Conservation (phyloP, 352 stramenopile genomes). For the Pythium dissotocum region DNA sequence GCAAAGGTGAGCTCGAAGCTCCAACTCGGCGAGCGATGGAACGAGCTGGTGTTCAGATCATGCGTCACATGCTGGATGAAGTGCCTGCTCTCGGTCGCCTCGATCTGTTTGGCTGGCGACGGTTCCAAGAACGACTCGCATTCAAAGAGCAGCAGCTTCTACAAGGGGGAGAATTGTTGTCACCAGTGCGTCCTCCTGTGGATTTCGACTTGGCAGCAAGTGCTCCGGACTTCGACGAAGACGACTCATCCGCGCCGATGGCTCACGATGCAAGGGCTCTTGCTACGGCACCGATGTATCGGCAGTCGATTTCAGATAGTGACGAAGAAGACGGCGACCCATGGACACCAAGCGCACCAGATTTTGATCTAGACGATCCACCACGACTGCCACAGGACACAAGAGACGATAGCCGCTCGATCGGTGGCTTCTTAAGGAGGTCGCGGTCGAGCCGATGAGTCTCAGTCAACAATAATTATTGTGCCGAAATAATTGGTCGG, state of each 20-base stretch:
- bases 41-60: background rate
- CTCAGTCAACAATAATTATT: no score
- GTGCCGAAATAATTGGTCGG: no score
- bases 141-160: background rate
- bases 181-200: background rate
- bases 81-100: background rate
- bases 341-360: no score
- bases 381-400: no score
- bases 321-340: no score
- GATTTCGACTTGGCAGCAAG: background rate
- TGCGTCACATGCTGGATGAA: background rate
- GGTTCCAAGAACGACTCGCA: background rate
- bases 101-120: background rate
- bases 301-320: no score
- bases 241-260: background rate
- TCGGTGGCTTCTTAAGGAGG: no score
- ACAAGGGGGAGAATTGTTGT: background rate
- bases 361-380: no score
- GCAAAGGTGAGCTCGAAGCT: background rate
- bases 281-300: no score
- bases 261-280: no score
- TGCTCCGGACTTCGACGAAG: background rate
- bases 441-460: no score
- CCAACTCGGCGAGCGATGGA: background rate
- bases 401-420: no score